Percentiles rank a stretch among this genome's conserved stretches.
Conservation (phyloP, 306 rosid genomes). For the Cucurbita maxima region DNA sequence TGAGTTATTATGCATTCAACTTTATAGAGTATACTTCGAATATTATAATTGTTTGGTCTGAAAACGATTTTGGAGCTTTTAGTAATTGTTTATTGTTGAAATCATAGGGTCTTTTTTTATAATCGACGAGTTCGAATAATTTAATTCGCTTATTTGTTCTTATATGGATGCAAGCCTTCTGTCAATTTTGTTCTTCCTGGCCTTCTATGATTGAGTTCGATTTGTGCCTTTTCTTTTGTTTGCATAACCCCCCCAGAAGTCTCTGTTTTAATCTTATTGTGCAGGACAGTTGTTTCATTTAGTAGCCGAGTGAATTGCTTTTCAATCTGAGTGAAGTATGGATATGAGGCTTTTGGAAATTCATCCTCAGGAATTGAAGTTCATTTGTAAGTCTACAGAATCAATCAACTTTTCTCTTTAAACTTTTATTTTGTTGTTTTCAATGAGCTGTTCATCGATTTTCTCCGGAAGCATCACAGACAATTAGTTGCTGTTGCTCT, state of each 20-base stretch:
- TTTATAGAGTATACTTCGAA: neutral
- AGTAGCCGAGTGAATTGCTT: neutral
- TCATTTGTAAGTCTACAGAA: neutral
- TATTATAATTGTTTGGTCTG: neutral
- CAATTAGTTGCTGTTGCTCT: neutral
- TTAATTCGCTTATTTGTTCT: neutral
- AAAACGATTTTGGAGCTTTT: neutral
- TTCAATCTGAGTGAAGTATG: neutral
- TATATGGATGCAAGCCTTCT: neutral
- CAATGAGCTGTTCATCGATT: neutral
- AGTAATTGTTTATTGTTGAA: neutral
- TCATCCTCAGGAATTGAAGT: neutral
- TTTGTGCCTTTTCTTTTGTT: neutral
- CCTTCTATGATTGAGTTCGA: neutral
- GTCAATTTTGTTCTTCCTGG: neutral
- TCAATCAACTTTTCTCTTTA: neutral
- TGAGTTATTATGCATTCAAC: neutral
- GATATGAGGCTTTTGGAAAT: neutral
- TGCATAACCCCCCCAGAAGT: neutral
- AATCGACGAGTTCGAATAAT: neutral
- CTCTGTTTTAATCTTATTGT: neutral
- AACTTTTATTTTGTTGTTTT: neutral
- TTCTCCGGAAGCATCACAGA: neutral
- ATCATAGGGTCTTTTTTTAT: neutral
- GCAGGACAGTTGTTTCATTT: neutral